A percentile compares a stretch with the other conserved stretches of the same genome.
phyloP scores from a whole-genome alignment of 352 stramenopile genomes.

The Hyaloperonospora arabidopsidis region DNA sequence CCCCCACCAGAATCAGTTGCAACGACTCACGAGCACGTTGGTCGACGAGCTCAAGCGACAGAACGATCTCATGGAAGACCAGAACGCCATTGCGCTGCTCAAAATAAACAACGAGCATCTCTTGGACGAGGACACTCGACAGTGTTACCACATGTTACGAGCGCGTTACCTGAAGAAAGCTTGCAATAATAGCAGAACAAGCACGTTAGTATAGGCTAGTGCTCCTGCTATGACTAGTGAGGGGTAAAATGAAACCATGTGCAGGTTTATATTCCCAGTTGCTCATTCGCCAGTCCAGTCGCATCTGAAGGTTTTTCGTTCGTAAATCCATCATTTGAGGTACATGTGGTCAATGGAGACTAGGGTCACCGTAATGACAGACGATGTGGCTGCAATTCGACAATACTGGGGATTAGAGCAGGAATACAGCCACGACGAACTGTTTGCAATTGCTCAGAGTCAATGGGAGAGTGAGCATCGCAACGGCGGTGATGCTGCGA shows the following conservation, averaged over 20 bases:
- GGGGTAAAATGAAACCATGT: too few relatives aligned
- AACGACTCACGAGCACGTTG: conserved; percentile 28
- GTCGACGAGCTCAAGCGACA: conserved; percentile 48
- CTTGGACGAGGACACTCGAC: conserved; percentile 39
- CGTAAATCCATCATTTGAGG: too few relatives aligned
- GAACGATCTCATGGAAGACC: conserved; percentile 65
- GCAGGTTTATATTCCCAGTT: too few relatives aligned
- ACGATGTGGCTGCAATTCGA: conserved; percentile 5
- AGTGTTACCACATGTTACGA: conserved; percentile 45
- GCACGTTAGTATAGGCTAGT: conserved; percentile 13
- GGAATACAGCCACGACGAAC: conserved; percentile 5
- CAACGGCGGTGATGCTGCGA: conserved; percentile 1
- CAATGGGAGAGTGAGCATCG: conserved; percentile 14
- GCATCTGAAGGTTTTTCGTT: too few relatives aligned
- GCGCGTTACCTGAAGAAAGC: conserved; percentile 48
- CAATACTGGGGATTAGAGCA: conserved; percentile 12
- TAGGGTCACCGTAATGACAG: not conserved
- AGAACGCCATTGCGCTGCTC: conserved; percentile 65
- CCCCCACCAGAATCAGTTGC: conserved; percentile 17
- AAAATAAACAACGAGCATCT: conserved; percentile 42
- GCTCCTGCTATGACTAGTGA: conserved; percentile 11
- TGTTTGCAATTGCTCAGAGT: conserved; percentile 14
- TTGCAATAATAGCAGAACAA: conserved; percentile 21
- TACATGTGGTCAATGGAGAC: too few relatives aligned
- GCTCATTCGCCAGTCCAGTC: not conserved